These are phyloP conservation scores for Solanum chiquidenum DNA, from an alignment of 257 asterid species.

Conservation along the genomic window DNA sequence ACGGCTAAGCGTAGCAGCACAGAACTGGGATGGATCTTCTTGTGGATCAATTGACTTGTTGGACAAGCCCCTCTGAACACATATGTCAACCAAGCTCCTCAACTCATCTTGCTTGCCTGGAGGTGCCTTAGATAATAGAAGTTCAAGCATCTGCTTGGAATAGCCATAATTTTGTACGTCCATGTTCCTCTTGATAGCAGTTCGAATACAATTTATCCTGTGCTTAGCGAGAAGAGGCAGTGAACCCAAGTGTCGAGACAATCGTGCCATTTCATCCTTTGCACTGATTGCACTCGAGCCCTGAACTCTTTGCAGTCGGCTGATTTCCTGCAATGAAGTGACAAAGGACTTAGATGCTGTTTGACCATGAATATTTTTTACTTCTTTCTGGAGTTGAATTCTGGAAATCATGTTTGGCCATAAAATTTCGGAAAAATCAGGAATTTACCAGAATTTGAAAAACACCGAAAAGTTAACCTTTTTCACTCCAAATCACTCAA, in stretches of 20 bases:
- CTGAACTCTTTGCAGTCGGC: slow-evolving; percentile 83
- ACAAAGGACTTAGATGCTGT: background rate
- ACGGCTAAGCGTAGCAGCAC: slow-evolving; percentile 95
- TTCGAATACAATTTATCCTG: slow-evolving; percentile 85
- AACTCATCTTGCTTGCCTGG: slow-evolving; percentile 89
- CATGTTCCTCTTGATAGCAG: slow-evolving; percentile 97
- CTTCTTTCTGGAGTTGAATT: background rate
- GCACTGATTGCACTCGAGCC: slow-evolving; percentile 98
- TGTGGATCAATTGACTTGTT: slow-evolving; percentile 92
- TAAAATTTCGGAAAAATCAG: background rate
- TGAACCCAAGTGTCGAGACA: slow-evolving; percentile 92
- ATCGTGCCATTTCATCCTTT: slow-evolving; percentile 94
- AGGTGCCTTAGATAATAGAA: slow-evolving; percentile 88
- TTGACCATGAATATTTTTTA: background rate
- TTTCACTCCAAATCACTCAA: background rate
- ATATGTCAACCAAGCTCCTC: slow-evolving; percentile 88
- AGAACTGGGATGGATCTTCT: slow-evolving; percentile 97
- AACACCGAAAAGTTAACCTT: background rate
- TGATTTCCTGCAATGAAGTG: slow-evolving; percentile 58
- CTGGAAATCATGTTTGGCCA: background rate
- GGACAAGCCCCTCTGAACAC: slow-evolving; percentile 77
- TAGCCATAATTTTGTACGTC: slow-evolving; percentile 94
- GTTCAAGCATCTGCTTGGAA: slow-evolving; percentile 93
- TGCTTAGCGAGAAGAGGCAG: slow-evolving; percentile 93
- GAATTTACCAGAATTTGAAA: background rate